Conservation (phyloP, 805 yeast genomes). For the Komagataella kurtzmanii region DNA sequence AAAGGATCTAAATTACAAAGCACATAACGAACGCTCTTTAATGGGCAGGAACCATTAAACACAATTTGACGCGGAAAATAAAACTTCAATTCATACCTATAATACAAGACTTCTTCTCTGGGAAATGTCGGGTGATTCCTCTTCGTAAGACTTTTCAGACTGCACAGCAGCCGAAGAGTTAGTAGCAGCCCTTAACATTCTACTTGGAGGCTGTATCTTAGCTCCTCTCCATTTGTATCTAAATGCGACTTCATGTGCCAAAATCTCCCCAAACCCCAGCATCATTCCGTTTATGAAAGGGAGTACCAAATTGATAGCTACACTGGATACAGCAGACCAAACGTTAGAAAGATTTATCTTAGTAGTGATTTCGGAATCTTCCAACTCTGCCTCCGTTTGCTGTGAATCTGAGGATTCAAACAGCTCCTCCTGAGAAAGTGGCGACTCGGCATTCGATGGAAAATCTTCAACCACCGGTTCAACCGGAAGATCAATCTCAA, state of each 20-base stretch:
- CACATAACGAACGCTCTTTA: conserved; percentile 26
- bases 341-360: conserved; percentile 4
- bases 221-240: conserved; percentile 67
- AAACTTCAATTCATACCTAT: background rate
- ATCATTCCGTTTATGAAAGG: conserved; percentile 91
- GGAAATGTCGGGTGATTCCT: background rate
- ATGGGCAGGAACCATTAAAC: background rate
- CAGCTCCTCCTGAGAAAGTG: background rate
- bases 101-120: background rate
- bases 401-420: background rate
- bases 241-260: conserved; percentile 88
- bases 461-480: background rate
- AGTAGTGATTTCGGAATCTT: background rate
- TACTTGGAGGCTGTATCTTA: conserved; percentile 22
- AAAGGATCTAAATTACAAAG: conserved; percentile 27
- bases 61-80: background rate
- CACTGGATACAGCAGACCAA: conserved; percentile 26
- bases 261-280: conserved; percentile 91
- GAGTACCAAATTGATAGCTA: conserved; percentile 62
- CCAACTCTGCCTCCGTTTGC: background rate
- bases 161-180: background rate
- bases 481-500: background rate
- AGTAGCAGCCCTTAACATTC: background rate
- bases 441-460: background rate
- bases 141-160: background rate